Conservation (phyloP, 306 rosid species). For the Malus fusca region DNA sequence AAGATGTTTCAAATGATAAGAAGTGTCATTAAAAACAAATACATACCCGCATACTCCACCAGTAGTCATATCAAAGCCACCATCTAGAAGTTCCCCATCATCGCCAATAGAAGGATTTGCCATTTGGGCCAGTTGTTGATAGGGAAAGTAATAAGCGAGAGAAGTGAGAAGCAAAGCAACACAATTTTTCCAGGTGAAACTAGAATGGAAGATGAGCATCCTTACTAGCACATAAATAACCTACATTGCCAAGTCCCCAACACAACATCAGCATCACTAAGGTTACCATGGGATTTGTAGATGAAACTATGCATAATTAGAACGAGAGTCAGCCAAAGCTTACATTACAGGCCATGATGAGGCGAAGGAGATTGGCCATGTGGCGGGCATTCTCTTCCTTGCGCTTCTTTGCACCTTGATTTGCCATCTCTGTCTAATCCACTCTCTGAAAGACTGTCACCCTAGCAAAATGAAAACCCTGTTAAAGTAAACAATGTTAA, state of each 20-base stretch:
- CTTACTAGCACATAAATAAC: slow-evolving; percentile 51
- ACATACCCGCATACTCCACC: slow-evolving; percentile 91
- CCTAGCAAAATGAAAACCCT: background rate
- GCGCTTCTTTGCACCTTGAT: slow-evolving; percentile 96
- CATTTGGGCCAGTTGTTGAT: slow-evolving; percentile 67
- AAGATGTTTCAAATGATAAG: background rate
- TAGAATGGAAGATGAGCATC: slow-evolving; percentile 62
- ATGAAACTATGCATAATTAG: background rate
- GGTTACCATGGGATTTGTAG: background rate
- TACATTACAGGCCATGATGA: slow-evolving; percentile 80
- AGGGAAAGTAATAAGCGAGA: slow-evolving; percentile 46
- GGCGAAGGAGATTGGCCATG: slow-evolving; percentile 62
- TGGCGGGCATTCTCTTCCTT: slow-evolving; percentile 86
- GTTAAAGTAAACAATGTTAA: background rate
- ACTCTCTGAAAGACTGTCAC: background rate
- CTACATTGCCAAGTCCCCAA: slow-evolving; percentile 19
- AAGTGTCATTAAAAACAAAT: background rate
- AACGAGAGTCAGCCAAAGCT: background rate
- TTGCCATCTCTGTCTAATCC: slow-evolving; percentile 47
- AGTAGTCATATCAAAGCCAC: slow-evolving; percentile 87
- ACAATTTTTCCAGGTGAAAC: slow-evolving; percentile 79
- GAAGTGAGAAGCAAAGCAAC: slow-evolving; percentile 62
- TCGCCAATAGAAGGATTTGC: slow-evolving; percentile 53
- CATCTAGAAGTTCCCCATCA: slow-evolving; percentile 89
- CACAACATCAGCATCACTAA: background rate